A percentile compares a stretch with the other conserved stretches of the same genome.
phyloP scores from a whole-genome alignment of 2,329 filamentous ascomycete genomes.

The Pseudogymnoascus sp. region DNA sequence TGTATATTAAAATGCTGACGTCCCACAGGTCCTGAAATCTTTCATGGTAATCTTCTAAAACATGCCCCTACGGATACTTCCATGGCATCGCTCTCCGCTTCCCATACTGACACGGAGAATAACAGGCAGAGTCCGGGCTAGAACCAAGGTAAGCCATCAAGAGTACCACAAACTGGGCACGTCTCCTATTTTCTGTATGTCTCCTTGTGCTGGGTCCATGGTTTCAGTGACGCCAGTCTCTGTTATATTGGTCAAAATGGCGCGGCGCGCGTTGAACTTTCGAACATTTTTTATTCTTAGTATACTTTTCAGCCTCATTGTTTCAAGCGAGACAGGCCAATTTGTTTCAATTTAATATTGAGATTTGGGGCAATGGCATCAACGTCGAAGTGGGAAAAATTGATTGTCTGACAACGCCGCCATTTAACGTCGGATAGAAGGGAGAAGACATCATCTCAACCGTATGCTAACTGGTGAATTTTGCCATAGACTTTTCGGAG shows the following conservation, averaged over 20 bases:
- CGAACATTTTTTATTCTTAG: not conserved
- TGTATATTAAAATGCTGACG: slow-evolving; percentile 12
- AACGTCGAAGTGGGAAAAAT: not conserved
- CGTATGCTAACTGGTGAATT: slow-evolving; percentile 1
- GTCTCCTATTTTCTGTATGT: not conserved
- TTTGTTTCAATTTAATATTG: not conserved
- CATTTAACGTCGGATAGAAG: not conserved
- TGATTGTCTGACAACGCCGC: not conserved
- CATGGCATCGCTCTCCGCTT: not conserved
- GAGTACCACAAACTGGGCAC: not conserved
- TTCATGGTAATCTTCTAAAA: slow-evolving; percentile 50
- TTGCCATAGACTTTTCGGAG: slow-evolving; percentile 25
- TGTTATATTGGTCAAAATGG: not conserved
- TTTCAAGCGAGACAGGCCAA: not conserved
- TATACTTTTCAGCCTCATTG: slow-evolving; percentile 7
- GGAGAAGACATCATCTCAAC: not conserved
- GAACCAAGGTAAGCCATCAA: slow-evolving; percentile 63
- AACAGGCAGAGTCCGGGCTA: slow-evolving; percentile 60
- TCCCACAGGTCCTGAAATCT: slow-evolving; percentile 65
- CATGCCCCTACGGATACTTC: not conserved
- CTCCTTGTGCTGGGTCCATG: not conserved
- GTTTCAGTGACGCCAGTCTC: not conserved
- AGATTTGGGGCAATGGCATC: not conserved
- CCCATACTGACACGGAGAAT: not conserved
- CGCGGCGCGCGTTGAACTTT: not conserved